A percentile compares a stretch with the other conserved stretches of the same genome.
phyloP scores from a whole-genome alignment of 1,139 yeast species.

The Saccharomycopsis phalli region DNA sequence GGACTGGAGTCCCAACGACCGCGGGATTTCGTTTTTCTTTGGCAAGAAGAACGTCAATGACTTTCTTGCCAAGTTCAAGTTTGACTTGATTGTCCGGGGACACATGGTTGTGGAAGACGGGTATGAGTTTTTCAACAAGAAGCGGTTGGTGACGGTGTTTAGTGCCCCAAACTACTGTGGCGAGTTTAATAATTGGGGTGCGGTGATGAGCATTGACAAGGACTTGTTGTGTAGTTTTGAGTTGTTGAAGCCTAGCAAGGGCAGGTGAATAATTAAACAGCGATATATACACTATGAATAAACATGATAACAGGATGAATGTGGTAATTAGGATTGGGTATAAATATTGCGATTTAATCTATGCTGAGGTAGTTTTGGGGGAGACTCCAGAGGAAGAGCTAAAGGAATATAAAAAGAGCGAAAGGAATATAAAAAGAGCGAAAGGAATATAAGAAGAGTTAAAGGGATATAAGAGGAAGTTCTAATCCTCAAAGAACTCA shows the following conservation, averaged over 20 bases:
- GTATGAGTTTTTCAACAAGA: constrained; percentile 72
- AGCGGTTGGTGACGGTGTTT: constrained; percentile 73
- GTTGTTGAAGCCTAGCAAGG: constrained; percentile 56
- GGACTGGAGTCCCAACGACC: constrained; percentile 76
- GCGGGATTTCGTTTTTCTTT: constrained; percentile 81
- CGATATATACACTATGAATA: too few relatives aligned
- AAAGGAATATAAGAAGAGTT: too few relatives aligned
- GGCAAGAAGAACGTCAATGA: constrained; percentile 65
- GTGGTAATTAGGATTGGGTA: too few relatives aligned
- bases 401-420: too few relatives aligned
- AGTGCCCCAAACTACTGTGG: constrained; percentile 91
- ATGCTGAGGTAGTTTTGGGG: too few relatives aligned
- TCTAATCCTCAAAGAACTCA: too few relatives aligned
- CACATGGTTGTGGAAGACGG: constrained; percentile 96
- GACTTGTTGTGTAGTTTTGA: constrained; percentile 77
- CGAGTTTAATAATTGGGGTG: constrained; percentile 86
- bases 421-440: too few relatives aligned
- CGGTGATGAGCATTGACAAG: constrained; percentile 77
- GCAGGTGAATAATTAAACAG: too few relatives aligned
- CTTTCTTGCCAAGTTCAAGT: constrained; percentile 60
- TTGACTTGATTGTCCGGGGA: constrained; percentile 76
- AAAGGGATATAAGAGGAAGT: too few relatives aligned
- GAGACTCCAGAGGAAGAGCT: too few relatives aligned
- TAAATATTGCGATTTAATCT: too few relatives aligned
- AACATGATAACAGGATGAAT: too few relatives aligned